A percentile compares a stretch with the other conserved stretches of the same genome.
Conservation (phyloP, 2,329 filamentous ascomycete species). For the Ophiostoma novo-ulmi region DNA sequence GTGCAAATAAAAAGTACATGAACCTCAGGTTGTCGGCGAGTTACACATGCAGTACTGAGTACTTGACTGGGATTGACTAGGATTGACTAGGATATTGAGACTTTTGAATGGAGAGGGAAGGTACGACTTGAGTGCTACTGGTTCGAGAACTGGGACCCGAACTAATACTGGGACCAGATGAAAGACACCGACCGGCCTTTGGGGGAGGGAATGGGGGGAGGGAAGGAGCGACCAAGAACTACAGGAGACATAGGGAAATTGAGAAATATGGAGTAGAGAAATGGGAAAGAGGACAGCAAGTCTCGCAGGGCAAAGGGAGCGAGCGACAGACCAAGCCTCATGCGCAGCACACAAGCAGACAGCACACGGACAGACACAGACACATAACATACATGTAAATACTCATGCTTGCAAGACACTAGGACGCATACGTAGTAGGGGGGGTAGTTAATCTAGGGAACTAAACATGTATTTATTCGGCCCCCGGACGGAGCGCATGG, state of each 20-base stretch:
- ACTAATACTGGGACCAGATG: conserved; percentile 12
- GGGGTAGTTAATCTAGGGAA: conserved; percentile 23
- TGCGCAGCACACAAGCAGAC: background rate
- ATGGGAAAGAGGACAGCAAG: background rate
- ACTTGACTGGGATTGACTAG: background rate
- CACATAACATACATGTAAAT: background rate
- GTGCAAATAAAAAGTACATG: background rate
- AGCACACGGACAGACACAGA: background rate
- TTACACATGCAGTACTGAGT: background rate
- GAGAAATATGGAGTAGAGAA: conserved; percentile 8
- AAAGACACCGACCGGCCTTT: background rate
- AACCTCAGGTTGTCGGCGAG: background rate
- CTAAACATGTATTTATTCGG: conserved; percentile 13
- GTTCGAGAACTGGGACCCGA: background rate
- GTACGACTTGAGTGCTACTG: background rate
- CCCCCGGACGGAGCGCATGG: conserved; percentile 27
- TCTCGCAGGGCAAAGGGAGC: background rate
- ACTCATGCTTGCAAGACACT: background rate
- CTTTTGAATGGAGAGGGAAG: conserved; percentile 4
- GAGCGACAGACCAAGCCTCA: background rate
- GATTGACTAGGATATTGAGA: conserved; percentile 7
- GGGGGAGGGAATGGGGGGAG: background rate
- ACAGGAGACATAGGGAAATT: conserved; percentile 5
- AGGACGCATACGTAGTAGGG: background rate
- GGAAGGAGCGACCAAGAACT: background rate